Evolutionary conservation across 306 rosid species (phyloP), one percentile per base, ranked within the genome.

Genomic region (Lathyrus sativus): DNA sequence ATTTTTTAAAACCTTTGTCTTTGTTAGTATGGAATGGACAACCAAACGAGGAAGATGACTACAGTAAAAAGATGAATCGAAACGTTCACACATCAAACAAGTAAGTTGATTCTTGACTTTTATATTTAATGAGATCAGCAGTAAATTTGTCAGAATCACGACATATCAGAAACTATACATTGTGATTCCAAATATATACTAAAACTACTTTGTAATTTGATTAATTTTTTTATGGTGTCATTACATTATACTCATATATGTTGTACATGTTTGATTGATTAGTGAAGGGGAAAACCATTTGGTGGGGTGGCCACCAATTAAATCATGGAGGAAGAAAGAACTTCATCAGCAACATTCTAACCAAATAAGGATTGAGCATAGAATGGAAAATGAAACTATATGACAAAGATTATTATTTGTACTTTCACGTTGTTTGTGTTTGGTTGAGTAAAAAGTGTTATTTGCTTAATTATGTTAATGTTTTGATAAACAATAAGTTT

Each of bases 301-400:
- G 11, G 92, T 89, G 77, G 98, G 98, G 67, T 92, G 98, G 98
- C 98, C 98, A 64, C 98, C 96, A 12, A 82, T 92, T 33, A 86
- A 84, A 58, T 76, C 95, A 49, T 89, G 91, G 86, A 85, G 92
- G 76, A 86, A 77, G 76, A 89, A 77, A 79, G 65, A 77, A 65
- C 58, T 81, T 5, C 82, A 80, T 11, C 78, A 75, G 19, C 78
- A 77, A 15, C 83, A 13, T 57, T 65, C 11, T 43, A 65, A 68
- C 13, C 77, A 43, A 17, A 43, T 73, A 7, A 71, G 80, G 68
- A 79, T 66, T 55, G 10, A 46, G 14, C 22, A 15, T 15, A 45
- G 74, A 44, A 26, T 42, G 46, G 28, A 28, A 31, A 60, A 42
- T 31, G 54, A 59, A 68, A 63, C 65, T 66, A 60, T 44, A 2